Evolutionary conservation across 1,284 basidiomycete genomes (phyloP).

Genomic region (Naganishia sp.): DNA sequence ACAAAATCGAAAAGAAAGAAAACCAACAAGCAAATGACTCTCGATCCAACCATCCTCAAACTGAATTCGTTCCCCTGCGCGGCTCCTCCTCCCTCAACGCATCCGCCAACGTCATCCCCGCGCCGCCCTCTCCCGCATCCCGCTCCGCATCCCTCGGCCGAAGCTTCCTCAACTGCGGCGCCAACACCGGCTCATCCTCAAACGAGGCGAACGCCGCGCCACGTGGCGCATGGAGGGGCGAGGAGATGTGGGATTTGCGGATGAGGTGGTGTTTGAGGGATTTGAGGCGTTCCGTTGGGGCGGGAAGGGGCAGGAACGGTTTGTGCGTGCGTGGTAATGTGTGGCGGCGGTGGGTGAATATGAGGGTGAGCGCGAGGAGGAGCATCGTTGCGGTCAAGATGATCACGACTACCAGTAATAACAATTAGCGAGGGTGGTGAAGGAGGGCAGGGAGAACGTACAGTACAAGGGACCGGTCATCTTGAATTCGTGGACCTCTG

Average conservation of each 20-base stretch:
- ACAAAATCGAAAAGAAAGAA: no score
- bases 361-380: conserved; percentile 10
- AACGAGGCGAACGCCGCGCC: not conserved
- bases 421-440: not conserved
- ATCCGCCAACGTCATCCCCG: conserved; percentile 18
- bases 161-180: not conserved
- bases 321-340: not conserved
- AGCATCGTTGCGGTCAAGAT: conserved; percentile 6
- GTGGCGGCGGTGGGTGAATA: conserved; percentile 1
- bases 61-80: no score
- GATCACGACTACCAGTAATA: conserved; percentile 11
- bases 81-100: conserved; percentile 9
- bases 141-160: not conserved
- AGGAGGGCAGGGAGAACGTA: not conserved
- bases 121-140: not conserved
- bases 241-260: conserved; percentile 9
- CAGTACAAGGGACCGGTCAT: not conserved
- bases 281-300: not conserved
- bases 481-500: not conserved
- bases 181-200: not conserved
- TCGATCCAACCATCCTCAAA: not conserved
- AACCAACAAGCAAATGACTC: not conserved
- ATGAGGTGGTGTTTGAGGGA: not conserved
- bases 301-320: not conserved
- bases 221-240: not conserved